Evolutionary conservation across 164 flowering plant species (phyloP).

Genomic region (Liriodendron chinense): DNA sequence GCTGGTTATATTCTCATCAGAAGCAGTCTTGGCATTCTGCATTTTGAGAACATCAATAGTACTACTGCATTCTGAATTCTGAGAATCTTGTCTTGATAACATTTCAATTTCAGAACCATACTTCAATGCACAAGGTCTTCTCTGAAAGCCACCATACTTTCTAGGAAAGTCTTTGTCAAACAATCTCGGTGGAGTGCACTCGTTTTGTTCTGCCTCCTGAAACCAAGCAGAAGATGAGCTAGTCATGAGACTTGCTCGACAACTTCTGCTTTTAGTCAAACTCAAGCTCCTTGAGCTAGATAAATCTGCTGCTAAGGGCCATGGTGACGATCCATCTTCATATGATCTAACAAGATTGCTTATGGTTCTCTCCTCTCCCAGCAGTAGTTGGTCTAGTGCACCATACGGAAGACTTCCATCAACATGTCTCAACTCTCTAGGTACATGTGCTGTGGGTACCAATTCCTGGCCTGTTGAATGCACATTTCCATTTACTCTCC

Average conservation of each 20-base stretch:
- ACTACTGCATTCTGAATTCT: slow-evolving; percentile 23
- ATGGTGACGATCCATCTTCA: slow-evolving; percentile 33
- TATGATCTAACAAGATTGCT: slow-evolving; percentile 25
- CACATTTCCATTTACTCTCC: slow-evolving; percentile 16
- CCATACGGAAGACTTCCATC: not conserved
- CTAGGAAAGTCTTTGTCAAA: slow-evolving; percentile 30
- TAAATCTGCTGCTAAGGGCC: slow-evolving; percentile 12
- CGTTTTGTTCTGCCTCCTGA: slow-evolving; percentile 28
- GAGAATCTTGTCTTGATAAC: slow-evolving; percentile 32
- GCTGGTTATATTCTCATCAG: slow-evolving; percentile 68
- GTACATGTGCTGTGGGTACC: not conserved
- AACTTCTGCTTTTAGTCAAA: slow-evolving; percentile 55
- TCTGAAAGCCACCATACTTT: slow-evolving; percentile 9
- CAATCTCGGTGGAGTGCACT: slow-evolving; percentile 34
- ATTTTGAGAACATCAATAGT: slow-evolving; percentile 19
- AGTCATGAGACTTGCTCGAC: slow-evolving; percentile 34
- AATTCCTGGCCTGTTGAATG: slow-evolving; percentile 13
- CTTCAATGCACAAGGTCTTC: not conserved
- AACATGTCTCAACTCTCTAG: not conserved
- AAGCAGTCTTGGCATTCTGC: slow-evolving; percentile 21
- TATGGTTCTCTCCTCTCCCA: slow-evolving; percentile 34
- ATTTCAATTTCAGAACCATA: slow-evolving; percentile 4
- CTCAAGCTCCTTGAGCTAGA: slow-evolving; percentile 23
- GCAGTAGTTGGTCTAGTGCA: slow-evolving; percentile 31
- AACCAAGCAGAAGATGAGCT: slow-evolving; percentile 17